These are phyloP conservation scores for Domatiomyces catenatus DNA, from an alignment of 2,329 filamentous ascomycete species.

Conservation along the genomic window DNA sequence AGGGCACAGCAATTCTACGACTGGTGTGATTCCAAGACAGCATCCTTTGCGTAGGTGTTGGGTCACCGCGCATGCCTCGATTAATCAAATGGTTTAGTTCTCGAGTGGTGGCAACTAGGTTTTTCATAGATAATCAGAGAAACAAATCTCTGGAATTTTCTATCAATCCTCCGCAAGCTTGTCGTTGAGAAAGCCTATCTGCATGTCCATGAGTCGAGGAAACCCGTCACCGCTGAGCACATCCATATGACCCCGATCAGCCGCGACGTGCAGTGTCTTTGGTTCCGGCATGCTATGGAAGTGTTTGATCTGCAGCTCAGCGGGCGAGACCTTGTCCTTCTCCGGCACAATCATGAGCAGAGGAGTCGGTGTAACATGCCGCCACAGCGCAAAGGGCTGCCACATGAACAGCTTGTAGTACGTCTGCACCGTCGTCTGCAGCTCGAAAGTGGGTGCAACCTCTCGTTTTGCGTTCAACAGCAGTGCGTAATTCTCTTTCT, in stretches of 20 bases:
- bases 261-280: not conserved
- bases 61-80: no score
- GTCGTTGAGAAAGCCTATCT: no score
- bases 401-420: not conserved
- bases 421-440: not conserved
- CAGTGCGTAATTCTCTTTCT: constrained; percentile 9
- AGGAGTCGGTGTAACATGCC: constrained; percentile 11
- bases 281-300: constrained; percentile 9
- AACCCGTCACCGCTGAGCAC: no score
- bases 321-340: constrained; percentile 17
- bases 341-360: constrained; percentile 21
- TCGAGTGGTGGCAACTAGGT: no score
- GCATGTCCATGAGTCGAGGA: no score
- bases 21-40: not conserved
- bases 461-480: constrained; percentile 4
- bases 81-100: no score
- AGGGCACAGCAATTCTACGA: not conserved
- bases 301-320: constrained; percentile 16
- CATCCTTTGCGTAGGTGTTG: not conserved
- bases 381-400: constrained; percentile 11
- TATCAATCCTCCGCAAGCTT: no score
- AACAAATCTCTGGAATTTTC: no score
- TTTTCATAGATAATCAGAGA: no score
- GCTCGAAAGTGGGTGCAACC: not conserved
- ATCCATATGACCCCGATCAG: not conserved